Percentiles rank a stretch among this genome's conserved stretches.
These are phyloP conservation scores for Barnettozyma sucrosica DNA, from an alignment of 805 yeast genomes.

Conservation along the genomic window DNA sequence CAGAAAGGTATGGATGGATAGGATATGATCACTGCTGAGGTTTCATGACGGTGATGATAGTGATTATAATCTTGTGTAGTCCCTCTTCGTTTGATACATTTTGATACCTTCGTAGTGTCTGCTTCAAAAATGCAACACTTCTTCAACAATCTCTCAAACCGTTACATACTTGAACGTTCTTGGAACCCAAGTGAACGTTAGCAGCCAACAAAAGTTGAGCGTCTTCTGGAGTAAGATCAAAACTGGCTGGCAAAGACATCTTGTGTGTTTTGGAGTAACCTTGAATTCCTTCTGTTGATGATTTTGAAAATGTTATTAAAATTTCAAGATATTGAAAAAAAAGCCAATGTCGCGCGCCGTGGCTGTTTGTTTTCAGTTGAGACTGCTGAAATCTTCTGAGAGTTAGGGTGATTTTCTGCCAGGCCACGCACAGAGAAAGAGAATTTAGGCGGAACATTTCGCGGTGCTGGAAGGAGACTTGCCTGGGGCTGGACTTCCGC, in stretches of 20 bases:
- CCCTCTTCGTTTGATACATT: neutral
- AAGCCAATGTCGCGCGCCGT: neutral
- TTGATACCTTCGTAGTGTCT: too few relatives aligned
- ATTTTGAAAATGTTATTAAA: constrained; percentile 3
- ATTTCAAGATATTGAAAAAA: constrained; percentile 10
- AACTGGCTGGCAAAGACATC: constrained; percentile 84
- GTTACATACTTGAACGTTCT: constrained; percentile 94
- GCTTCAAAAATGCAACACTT: neutral
- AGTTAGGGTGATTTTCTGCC: neutral
- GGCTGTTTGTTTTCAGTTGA: constrained; percentile 4
- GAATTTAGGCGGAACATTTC: neutral
- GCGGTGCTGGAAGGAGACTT: neutral
- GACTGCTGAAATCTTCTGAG: constrained; percentile 12
- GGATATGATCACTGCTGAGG: neutral
- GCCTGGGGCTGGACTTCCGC: neutral
- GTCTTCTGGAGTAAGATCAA: constrained; percentile 94
- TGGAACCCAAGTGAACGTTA: constrained; percentile 98
- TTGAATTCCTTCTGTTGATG: constrained; percentile 11
- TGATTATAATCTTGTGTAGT: neutral
- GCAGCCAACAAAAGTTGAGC: constrained; percentile 99
- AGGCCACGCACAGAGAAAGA: constrained; percentile 4
- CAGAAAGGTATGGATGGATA: neutral
- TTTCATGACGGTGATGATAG: neutral
- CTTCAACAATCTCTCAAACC: neutral
- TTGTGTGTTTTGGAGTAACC: constrained; percentile 21